phyloP scores from a whole-genome alignment of 2,329 filamentous ascomycete species.

The Penicillium decumbens region DNA sequence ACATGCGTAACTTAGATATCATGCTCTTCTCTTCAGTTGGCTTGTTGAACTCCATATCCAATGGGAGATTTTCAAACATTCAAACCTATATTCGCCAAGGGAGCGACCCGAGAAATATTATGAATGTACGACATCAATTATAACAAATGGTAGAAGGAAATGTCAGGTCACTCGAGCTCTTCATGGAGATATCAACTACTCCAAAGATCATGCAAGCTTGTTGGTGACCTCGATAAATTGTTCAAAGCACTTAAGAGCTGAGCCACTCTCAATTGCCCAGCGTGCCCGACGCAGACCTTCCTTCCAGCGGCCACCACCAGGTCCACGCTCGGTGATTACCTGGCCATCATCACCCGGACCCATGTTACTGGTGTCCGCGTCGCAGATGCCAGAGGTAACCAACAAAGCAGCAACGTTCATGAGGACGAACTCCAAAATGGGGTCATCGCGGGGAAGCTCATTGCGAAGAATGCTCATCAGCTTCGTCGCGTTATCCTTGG shows the following conservation, averaged over 20 bases:
- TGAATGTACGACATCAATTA: not conserved
- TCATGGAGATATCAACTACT: conserved; percentile 1
- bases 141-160: not conserved
- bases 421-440: conserved; percentile 87
- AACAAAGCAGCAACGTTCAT: conserved; percentile 89
- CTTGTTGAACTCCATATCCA: not conserved
- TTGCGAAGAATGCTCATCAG: conserved; percentile 70
- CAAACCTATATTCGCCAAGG: not conserved
- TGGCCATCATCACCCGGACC: conserved; percentile 73
- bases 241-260: conserved; percentile 77
- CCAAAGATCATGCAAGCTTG: conserved; percentile 26
- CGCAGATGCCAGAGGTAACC: conserved; percentile 79
- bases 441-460: conserved; percentile 68
- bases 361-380: conserved; percentile 75
- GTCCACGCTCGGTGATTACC: conserved; percentile 76
- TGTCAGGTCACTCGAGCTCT: not conserved
- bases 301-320: conserved; percentile 87
- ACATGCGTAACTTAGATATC: not conserved
- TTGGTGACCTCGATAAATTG: conserved; percentile 82
- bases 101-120: not conserved
- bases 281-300: conserved; percentile 82
- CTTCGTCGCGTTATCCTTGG: conserved; percentile 81
- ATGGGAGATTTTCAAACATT: not conserved
- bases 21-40: not conserved
- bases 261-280: conserved; percentile 82